Evolutionary conservation across 768 basidiomycete genomes (phyloP).

Genomic region (Boletus reticulatus): DNA sequence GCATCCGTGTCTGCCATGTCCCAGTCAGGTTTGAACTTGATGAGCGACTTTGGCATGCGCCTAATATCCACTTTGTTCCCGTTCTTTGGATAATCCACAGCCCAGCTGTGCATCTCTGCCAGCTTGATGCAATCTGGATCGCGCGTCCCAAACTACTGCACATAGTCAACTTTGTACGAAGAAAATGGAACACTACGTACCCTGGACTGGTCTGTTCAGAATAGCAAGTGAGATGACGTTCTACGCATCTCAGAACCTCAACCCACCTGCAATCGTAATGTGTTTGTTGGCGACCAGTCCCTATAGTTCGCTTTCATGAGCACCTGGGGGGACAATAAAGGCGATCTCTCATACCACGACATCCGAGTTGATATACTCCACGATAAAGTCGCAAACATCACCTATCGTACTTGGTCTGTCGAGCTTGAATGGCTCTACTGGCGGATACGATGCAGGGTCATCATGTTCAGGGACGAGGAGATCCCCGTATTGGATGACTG

Average conservation of each 20-base stretch:
- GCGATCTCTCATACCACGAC: conserved; percentile 51
- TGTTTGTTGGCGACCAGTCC: conserved; percentile 68
- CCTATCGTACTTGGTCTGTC: conserved; percentile 51
- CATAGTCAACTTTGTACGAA: background rate
- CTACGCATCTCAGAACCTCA: background rate
- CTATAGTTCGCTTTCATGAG: conserved; percentile 33
- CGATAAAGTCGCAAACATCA: conserved; percentile 75
- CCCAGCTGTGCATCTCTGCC: conserved; percentile 54
- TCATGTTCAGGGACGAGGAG: conserved; percentile 51
- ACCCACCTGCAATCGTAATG: conserved; percentile 63
- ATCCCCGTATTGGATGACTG: conserved; percentile 51
- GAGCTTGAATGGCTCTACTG: conserved; percentile 36
- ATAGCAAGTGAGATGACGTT: background rate
- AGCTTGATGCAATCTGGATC: conserved; percentile 54
- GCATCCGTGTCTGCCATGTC: background rate
- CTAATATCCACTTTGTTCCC: conserved; percentile 59
- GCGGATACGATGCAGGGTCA: conserved; percentile 48
- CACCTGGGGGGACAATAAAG: background rate
- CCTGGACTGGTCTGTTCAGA: conserved; percentile 59
- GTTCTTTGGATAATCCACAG: conserved; percentile 78
- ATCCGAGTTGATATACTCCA: conserved; percentile 81
- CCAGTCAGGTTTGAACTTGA: conserved; percentile 69
- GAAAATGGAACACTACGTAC: conserved; percentile 32
- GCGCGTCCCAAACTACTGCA: conserved; percentile 52
- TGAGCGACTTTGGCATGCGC: conserved; percentile 49